Base-by-base conservation (phyloP, 208 protist genomes). In the Zelonia costaricensis region DNA sequence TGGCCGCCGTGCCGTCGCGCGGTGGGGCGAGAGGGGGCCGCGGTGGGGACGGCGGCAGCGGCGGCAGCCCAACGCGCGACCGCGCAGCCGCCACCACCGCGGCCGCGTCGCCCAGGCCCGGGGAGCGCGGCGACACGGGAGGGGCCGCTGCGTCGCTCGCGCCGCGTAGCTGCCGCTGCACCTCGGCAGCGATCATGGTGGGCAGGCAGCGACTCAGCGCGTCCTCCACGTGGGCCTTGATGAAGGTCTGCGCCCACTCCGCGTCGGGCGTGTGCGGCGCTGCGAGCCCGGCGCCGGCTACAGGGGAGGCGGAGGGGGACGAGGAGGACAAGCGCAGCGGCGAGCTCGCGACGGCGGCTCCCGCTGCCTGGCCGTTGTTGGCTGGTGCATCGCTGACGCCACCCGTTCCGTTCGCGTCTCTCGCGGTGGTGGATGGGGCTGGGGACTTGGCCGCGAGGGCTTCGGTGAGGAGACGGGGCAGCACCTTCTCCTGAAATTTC, bases 191-290 rank as follows among this genome's bases (percentile, higher is more conserved):
- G 12, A 78, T 62, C 57, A 78, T 48, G 13, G 43, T n/a, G 5
- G 60, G 60, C 42, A 78, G 40, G 9, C 22, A 33, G 7, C 47
- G 53, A 2, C 40, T 42, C 1, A 78, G 22, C 7, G 47, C 52
- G 23, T 73, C 64, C 30, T 74, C 73, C 28, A 68, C 53, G 39
- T 74, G 73, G 3, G 60, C 66, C 40, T 65, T 59, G 20, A 78
- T 18, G 10, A 78, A 62, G n/a, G 61, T 78, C 39, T 57, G 59
- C 51, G 69, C 39, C 73, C 73, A 78, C 42, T 74, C 72, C 28
- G 27, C 13, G 18, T 69, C 48, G 0, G 47, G 49, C 10, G 23
- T 42, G 16, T 12, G 9, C 30, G 20, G 8, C 4, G 23, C 22
- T n/a, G 45, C 57, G 28, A 53, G 18, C 38, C 39, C 45, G 43